phyloP scores from a whole-genome alignment of 1,139 yeast genomes.

The Ogataea hybrid region DNA sequence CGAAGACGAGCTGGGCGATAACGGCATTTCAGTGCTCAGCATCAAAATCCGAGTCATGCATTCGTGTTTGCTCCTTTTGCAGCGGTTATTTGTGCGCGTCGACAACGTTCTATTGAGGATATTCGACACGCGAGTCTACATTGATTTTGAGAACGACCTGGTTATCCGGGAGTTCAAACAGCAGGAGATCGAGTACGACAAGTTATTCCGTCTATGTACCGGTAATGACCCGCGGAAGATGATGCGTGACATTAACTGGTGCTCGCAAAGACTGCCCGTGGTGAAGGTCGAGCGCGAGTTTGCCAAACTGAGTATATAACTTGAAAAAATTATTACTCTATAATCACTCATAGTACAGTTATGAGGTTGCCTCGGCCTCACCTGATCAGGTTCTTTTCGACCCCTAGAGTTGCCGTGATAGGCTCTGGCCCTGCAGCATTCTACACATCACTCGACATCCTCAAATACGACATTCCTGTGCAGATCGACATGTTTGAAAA shows the following conservation, averaged over 20 bases:
- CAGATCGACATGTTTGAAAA: slow-evolving; percentile 70
- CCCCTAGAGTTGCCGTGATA: slow-evolving; percentile 59
- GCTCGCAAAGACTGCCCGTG: slow-evolving; percentile 27
- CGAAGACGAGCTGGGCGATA: slow-evolving; percentile 96
- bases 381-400: slow-evolving; percentile 1
- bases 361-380: slow-evolving; percentile 2
- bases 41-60: slow-evolving; percentile 90
- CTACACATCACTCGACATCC: slow-evolving; percentile 77
- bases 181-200: slow-evolving; percentile 66
- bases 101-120: slow-evolving; percentile 85
- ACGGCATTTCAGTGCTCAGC: slow-evolving; percentile 79
- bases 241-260: slow-evolving; percentile 60
- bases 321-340: background rate
- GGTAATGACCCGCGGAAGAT: slow-evolving; percentile 66
- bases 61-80: slow-evolving; percentile 66
- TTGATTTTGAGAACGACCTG: slow-evolving; percentile 67
- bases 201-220: slow-evolving; percentile 42
- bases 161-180: slow-evolving; percentile 76
- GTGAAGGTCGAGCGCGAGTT: slow-evolving; percentile 25
- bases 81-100: slow-evolving; percentile 80
- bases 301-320: slow-evolving; percentile 3
- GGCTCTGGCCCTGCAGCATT: slow-evolving; percentile 99
- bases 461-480: slow-evolving; percentile 42
- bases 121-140: slow-evolving; percentile 77
- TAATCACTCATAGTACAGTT: background rate